Base-by-base conservation (phyloP, 106 monocot species). In the Cymbidium sinense region DNA sequence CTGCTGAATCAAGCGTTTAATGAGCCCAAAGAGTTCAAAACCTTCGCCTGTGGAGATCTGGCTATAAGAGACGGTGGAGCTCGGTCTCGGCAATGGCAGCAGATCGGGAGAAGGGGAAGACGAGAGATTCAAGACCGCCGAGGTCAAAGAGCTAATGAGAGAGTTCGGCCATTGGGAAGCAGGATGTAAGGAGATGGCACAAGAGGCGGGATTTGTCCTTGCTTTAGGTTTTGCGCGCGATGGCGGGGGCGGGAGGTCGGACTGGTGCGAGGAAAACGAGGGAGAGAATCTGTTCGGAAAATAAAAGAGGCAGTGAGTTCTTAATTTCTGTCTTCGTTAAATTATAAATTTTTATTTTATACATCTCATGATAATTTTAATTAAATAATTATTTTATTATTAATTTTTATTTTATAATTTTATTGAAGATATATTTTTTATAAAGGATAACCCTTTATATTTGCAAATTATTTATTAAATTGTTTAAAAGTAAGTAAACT, bases 91-190 rank as follows among this genome's bases (percentile, higher is more conserved):
- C 67, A 33, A 33, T 17, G 33, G 33, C 35, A n/a, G 29, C 6
- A 37, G 34, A 18, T 34, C 31, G 7, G 33, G 71, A 20, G 34
- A 19, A 71, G n/a, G 34, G 19, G 11, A 37, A 20, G 36, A 37
- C 7, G 20, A 34, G 36, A 36, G 37, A 20, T 71, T 71, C 37
- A 19, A n/a, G 71, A 21, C 15, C 7, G 36, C 37, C 31, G n/a
- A 71, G 10, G 37, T 71, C 34, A 37, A 37, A 10, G 71, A 19
- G 71, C 4, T 71, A 33, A 39, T 39, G 20, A 9, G 34, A 71
- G 71, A 37, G n/a, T 39, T 23, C 71, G 37, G 34, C 36, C 37
- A 71, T 71, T n/a, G 71, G 36, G 71, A 36, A 71, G 36, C 37
- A 21, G n/a, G 7, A 37, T 2, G 37, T 11, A 21, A 21, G 37